Percentiles rank a stretch among this genome's conserved stretches.
Conservation (phyloP, 495 filamentous ascomycete species). For the Cercophora newfieldiana region DNA sequence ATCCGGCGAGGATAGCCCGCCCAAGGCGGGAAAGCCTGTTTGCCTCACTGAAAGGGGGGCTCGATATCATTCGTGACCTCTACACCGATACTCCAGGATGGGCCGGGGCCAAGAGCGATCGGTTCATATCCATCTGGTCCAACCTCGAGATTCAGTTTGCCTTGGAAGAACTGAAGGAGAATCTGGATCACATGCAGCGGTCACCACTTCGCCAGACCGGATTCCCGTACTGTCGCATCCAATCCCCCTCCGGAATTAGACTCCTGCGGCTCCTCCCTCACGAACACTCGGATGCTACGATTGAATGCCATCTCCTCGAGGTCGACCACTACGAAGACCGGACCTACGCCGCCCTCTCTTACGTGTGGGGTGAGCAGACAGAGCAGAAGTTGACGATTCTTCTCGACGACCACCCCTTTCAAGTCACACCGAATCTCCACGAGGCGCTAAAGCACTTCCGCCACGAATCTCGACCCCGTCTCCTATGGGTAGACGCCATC, state of each 20-base stretch:
- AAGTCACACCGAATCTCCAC: not conserved
- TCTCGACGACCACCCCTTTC: not conserved
- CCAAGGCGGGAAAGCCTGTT: not conserved
- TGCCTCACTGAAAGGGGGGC: not conserved
- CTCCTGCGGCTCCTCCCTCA: not conserved
- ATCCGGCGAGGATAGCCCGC: not conserved
- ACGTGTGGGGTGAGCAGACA: not conserved
- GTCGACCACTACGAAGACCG: not conserved
- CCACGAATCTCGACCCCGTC: not conserved
- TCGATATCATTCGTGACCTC: not conserved
- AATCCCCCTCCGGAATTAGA: not conserved
- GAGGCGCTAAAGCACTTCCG: not conserved
- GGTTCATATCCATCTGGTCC: not conserved
- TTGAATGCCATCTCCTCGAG: not conserved
- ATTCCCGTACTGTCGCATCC: not conserved
- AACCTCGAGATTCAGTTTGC: not conserved
- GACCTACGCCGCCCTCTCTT: not conserved
- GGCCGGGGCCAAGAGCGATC: not conserved
- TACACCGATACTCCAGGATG: not conserved
- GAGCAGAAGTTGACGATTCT: not conserved
- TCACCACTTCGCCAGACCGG: not conserved
- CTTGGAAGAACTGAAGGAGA: not conserved
- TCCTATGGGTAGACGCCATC: not conserved
- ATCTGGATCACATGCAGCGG: not conserved
- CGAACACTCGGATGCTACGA: not conserved